These are phyloP conservation scores for Trifolium subterraneum DNA, from an alignment of 306 rosid species.

Conservation along the genomic window DNA sequence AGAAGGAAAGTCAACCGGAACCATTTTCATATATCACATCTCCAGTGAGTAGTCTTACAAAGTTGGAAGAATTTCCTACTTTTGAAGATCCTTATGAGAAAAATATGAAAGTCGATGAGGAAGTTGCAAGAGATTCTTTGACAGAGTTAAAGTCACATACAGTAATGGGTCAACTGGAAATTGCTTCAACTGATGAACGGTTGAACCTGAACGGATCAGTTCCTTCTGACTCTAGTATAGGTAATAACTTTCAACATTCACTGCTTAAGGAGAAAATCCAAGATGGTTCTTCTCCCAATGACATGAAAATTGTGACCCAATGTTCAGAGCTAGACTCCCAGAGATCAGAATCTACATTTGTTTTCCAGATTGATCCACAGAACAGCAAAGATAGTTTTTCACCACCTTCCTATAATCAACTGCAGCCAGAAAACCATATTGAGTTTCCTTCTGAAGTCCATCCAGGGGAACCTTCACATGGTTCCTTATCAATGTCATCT, in stretches of 20 bases:
- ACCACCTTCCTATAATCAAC: slow-evolving; percentile 45
- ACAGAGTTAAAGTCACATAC: slow-evolving; percentile 39
- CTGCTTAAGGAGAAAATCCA: slow-evolving; percentile 43
- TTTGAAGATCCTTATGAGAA: slow-evolving; percentile 44
- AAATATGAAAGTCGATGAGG: slow-evolving; percentile 48
- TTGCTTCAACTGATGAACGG: slow-evolving; percentile 46
- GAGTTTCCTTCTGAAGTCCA: slow-evolving; percentile 45
- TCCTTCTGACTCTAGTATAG: slow-evolving; percentile 42
- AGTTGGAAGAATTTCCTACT: slow-evolving; percentile 48
- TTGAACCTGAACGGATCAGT: slow-evolving; percentile 42
- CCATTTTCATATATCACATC: slow-evolving; percentile 44
- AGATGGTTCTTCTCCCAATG: slow-evolving; percentile 44
- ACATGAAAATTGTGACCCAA: slow-evolving; percentile 40
- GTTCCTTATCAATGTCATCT: slow-evolving; percentile 45
- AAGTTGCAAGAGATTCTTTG: slow-evolving; percentile 43
- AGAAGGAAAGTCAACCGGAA: slow-evolving; percentile 39
- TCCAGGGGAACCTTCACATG: slow-evolving; percentile 46
- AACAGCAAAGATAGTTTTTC: slow-evolving; percentile 39
- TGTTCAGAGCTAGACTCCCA: slow-evolving; percentile 44
- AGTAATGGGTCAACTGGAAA: slow-evolving; percentile 45
- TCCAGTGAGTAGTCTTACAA: slow-evolving; percentile 40
- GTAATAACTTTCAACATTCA: slow-evolving; percentile 41
- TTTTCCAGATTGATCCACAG: slow-evolving; percentile 42
- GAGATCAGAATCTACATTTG: slow-evolving; percentile 44
- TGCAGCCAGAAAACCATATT: slow-evolving; percentile 41